Percentiles rank a stretch among this genome's conserved stretches.
phyloP scores from a whole-genome alignment of 805 yeast species.

The Kazachstania kunashirensis region DNA sequence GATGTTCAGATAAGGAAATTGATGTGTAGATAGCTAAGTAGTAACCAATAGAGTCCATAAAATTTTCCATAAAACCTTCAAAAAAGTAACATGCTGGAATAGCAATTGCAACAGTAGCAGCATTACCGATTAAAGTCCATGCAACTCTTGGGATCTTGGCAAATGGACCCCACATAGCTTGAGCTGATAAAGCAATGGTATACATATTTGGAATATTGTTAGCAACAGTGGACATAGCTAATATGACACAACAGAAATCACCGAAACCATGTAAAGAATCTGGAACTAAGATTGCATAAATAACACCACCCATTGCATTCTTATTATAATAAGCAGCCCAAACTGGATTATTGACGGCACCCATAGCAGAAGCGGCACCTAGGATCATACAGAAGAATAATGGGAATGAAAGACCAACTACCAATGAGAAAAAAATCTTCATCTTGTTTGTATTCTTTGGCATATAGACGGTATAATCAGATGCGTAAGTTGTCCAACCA shows the following conservation, averaged over 20 bases:
- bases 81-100: constrained; percentile 81
- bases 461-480: constrained; percentile 87
- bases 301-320: constrained; percentile 68
- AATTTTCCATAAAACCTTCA: constrained; percentile 64
- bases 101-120: constrained; percentile 69
- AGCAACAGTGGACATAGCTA: constrained; percentile 78
- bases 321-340: constrained; percentile 44
- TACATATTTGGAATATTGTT: constrained; percentile 91
- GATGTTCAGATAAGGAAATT: constrained; percentile 68
- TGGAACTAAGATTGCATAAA: constrained; percentile 65
- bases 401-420: constrained; percentile 56
- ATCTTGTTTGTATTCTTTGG: constrained; percentile 49
- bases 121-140: constrained; percentile 74
- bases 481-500: constrained; percentile 92
- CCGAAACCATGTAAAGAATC: constrained; percentile 84
- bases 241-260: constrained; percentile 73
- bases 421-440: constrained; percentile 55
- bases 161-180: constrained; percentile 68
- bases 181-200: constrained; percentile 78
- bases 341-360: constrained; percentile 37
- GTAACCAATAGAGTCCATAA: constrained; percentile 86
- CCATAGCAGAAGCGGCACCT: constrained; percentile 83
- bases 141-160: constrained; percentile 66
- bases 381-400: constrained; percentile 60
- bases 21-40: constrained; percentile 80